Evolutionary conservation across 192 early-diverging fungal genomes (phyloP).

Genomic region (Spizellomyces sp.): DNA sequence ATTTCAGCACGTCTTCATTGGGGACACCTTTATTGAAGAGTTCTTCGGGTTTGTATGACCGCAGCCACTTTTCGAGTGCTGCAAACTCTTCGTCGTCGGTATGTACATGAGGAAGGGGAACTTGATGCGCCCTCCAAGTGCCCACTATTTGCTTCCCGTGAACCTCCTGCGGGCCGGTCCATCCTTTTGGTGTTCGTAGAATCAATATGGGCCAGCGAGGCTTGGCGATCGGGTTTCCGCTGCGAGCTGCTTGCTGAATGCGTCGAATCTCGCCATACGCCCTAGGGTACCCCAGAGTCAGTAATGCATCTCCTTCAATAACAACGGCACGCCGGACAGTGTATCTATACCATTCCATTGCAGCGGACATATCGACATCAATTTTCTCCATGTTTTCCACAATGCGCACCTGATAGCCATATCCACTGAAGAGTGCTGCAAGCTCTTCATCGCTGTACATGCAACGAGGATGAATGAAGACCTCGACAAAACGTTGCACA

Average conservation of each 20-base stretch:
- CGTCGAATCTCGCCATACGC: constrained; percentile 38
- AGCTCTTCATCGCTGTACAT: constrained; percentile 35
- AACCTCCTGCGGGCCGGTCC: constrained; percentile 43
- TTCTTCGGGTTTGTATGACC: constrained; percentile 40
- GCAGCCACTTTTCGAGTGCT: constrained; percentile 37
- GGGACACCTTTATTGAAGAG: constrained; percentile 32
- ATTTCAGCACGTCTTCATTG: constrained; percentile 22
- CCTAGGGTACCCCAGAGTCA: constrained; percentile 8
- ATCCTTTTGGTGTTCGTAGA: constrained; percentile 48
- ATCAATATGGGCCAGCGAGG: constrained; percentile 50
- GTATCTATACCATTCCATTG: constrained; percentile 38
- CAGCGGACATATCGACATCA: constrained; percentile 45
- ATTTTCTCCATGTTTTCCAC: constrained; percentile 40
- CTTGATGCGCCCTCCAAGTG: constrained; percentile 46
- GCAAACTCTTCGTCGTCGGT: constrained; percentile 40
- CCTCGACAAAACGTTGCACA: neutral
- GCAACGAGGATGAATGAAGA: neutral
- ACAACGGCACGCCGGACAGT: neutral
- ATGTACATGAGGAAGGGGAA: constrained; percentile 39
- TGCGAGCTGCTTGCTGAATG: constrained; percentile 43
- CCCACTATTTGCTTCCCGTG: constrained; percentile 45
- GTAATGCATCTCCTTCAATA: neutral
- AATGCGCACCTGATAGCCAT: constrained; percentile 47
- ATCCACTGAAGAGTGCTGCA: constrained; percentile 42
- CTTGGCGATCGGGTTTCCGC: constrained; percentile 40